Percentiles rank a stretch among this genome's conserved stretches.
These are phyloP conservation scores for Phellinidium pouzarii DNA, from an alignment of 1,284 basidiomycete genomes.

Conservation along the genomic window DNA sequence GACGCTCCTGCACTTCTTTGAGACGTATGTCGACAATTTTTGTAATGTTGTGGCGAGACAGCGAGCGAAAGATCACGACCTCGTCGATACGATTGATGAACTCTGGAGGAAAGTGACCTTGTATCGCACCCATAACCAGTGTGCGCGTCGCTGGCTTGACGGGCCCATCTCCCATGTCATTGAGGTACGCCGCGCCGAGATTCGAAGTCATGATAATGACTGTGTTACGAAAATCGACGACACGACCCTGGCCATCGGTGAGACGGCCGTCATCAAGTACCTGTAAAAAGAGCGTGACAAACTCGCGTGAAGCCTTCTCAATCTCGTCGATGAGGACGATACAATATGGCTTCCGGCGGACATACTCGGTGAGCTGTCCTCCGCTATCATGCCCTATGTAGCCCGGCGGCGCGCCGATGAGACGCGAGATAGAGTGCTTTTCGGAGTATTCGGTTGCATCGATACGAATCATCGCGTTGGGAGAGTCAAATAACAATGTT, in stretches of 20 bases:
- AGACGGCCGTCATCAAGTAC: conserved; percentile 94
- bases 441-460: conserved; percentile 93
- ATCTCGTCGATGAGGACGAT: conserved; percentile 83
- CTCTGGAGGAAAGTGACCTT: conserved; percentile 86
- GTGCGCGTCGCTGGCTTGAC: conserved; percentile 58
- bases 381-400: conserved; percentile 92
- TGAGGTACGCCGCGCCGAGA: conserved; percentile 72
- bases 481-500: conserved; percentile 81
- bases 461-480: conserved; percentile 86
- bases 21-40: conserved; percentile 85
- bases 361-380: conserved; percentile 88
- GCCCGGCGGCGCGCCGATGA: conserved; percentile 86
- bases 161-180: conserved; percentile 70
- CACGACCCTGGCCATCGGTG: conserved; percentile 81
- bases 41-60: conserved; percentile 68
- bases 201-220: conserved; percentile 96
- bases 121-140: conserved; percentile 75
- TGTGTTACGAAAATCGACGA: conserved; percentile 78
- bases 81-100: conserved; percentile 91
- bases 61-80: conserved; percentile 80
- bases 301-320: conserved; percentile 87
- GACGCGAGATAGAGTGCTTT: conserved; percentile 85
- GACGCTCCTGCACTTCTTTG: conserved; percentile 64
- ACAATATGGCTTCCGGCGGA: conserved; percentile 80
- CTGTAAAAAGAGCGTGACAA: conserved; percentile 89